These are phyloP conservation scores for Condylostoma magnum DNA, from an alignment of 169 alveolate genomes.

Conservation along the genomic window DNA sequence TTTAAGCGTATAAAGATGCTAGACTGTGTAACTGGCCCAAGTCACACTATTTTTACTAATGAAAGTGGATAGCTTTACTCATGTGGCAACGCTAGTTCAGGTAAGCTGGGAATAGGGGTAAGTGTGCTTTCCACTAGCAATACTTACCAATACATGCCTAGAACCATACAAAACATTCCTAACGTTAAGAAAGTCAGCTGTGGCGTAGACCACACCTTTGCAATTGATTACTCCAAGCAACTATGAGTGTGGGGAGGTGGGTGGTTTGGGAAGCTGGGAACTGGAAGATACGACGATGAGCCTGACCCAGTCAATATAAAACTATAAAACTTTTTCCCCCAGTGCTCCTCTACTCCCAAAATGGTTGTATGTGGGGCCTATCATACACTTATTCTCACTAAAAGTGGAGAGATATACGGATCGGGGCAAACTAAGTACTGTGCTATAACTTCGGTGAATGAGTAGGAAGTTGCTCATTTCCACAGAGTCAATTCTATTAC, in stretches of 20 bases:
- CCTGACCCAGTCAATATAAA: neutral
- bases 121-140: neutral
- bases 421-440: constrained; percentile 26
- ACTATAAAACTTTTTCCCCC: constrained; percentile 8
- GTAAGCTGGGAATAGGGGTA: constrained; percentile 67
- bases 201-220: constrained; percentile 52
- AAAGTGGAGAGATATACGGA: constrained; percentile 15
- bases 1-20: constrained; percentile 33
- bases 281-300: constrained; percentile 29
- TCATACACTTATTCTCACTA: constrained; percentile 10
- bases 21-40: constrained; percentile 57
- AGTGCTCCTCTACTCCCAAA: neutral
- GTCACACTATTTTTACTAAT: constrained; percentile 59
- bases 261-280: constrained; percentile 69
- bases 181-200: constrained; percentile 44
- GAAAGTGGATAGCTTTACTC: constrained; percentile 62
- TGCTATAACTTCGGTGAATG: neutral
- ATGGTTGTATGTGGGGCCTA: constrained; percentile 34
- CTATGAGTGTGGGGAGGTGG: constrained; percentile 81
- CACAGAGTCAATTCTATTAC: neutral
- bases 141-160: constrained; percentile 31
- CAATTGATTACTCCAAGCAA: constrained; percentile 37
- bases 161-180: constrained; percentile 31
- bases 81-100: constrained; percentile 65
- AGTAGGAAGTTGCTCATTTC: constrained; percentile 2